These are phyloP conservation scores for Trichoderma pleuroti DNA, from an alignment of 2,329 filamentous ascomycete genomes.

Conservation along the genomic window DNA sequence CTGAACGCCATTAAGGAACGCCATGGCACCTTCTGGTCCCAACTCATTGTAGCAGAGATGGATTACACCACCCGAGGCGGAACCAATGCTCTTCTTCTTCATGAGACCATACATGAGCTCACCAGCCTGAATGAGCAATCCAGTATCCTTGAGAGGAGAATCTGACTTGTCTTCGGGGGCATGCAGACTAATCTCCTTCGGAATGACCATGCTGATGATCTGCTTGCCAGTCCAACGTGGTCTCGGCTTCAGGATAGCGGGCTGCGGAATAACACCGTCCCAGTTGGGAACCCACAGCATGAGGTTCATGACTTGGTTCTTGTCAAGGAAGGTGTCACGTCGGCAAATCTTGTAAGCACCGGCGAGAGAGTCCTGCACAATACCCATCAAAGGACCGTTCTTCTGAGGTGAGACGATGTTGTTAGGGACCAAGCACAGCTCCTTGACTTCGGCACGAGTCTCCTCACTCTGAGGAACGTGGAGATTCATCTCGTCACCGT, in stretches of 20 bases:
- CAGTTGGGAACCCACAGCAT: slow-evolving; percentile 97
- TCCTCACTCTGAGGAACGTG: slow-evolving; percentile 98
- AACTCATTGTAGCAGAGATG: slow-evolving; percentile 97
- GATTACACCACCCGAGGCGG: slow-evolving; percentile 83
- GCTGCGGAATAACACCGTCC: slow-evolving; percentile 90
- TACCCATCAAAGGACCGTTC: slow-evolving; percentile 98
- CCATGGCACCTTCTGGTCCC: slow-evolving; percentile 79
- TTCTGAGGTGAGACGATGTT: slow-evolving; percentile 98
- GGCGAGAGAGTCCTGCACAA: slow-evolving; percentile 95
- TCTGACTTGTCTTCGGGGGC: slow-evolving; percentile 60
- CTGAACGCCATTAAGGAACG: slow-evolving; percentile 94
- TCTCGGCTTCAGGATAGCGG: slow-evolving; percentile 88
- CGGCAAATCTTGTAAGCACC: slow-evolving; percentile 96
- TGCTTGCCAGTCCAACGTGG: slow-evolving; percentile 98
- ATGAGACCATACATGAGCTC: slow-evolving; percentile 87
- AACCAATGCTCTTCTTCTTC: slow-evolving; percentile 92
- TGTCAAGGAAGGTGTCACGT: slow-evolving; percentile 84
- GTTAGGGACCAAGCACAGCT: slow-evolving; percentile 94
- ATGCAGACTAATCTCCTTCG: slow-evolving; percentile 77
- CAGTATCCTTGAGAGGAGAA: slow-evolving; percentile 68
- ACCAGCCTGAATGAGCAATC: slow-evolving; percentile 78
- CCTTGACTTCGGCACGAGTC: slow-evolving; percentile 87
- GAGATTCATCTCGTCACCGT: slow-evolving; percentile 99
- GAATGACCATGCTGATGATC: slow-evolving; percentile 89
- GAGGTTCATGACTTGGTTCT: slow-evolving; percentile 92